Percentiles rank a stretch among this genome's conserved stretches.
Conservation (phyloP, 176 grass and related monocot species). For the Oryza glaberrima region DNA sequence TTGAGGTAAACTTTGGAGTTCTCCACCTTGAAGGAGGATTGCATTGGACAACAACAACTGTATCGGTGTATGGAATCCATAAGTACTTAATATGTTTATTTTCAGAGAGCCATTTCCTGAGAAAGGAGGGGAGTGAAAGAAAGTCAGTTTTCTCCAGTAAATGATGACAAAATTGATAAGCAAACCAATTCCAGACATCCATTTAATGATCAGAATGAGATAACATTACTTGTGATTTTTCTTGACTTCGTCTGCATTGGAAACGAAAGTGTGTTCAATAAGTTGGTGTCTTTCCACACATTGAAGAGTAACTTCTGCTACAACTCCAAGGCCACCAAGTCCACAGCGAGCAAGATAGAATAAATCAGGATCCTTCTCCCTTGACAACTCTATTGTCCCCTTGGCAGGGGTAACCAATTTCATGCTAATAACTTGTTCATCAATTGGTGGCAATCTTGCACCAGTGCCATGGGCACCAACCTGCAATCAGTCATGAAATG, state of each 20-base stretch:
- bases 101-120: slow-evolving; percentile 85
- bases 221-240: slow-evolving; percentile 90
- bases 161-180: slow-evolving; percentile 9
- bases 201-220: not conserved
- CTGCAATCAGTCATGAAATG: slow-evolving; percentile 44
- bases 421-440: slow-evolving; percentile 96
- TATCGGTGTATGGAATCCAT: slow-evolving; percentile 81
- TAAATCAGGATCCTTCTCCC: slow-evolving; percentile 82
- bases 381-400: slow-evolving; percentile 83
- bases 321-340: slow-evolving; percentile 74
- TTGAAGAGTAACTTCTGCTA: slow-evolving; percentile 83
- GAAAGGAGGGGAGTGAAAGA: slow-evolving; percentile 30
- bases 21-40: slow-evolving; percentile 83
- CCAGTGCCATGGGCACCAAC: slow-evolving; percentile 98
- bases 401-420: slow-evolving; percentile 91
- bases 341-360: slow-evolving; percentile 89
- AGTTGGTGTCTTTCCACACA: slow-evolving; percentile 83
- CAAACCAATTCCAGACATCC: slow-evolving; percentile 31
- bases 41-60: slow-evolving; percentile 76
- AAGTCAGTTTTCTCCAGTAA: slow-evolving; percentile 19
- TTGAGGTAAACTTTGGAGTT: slow-evolving; percentile 70
- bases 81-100: slow-evolving; percentile 93
- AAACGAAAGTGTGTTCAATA: slow-evolving; percentile 90
- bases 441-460: slow-evolving; percentile 81
- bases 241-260: slow-evolving; percentile 71